Conservation (phyloP, 768 basidiomycete genomes). For the Mycena albidolilacea region DNA sequence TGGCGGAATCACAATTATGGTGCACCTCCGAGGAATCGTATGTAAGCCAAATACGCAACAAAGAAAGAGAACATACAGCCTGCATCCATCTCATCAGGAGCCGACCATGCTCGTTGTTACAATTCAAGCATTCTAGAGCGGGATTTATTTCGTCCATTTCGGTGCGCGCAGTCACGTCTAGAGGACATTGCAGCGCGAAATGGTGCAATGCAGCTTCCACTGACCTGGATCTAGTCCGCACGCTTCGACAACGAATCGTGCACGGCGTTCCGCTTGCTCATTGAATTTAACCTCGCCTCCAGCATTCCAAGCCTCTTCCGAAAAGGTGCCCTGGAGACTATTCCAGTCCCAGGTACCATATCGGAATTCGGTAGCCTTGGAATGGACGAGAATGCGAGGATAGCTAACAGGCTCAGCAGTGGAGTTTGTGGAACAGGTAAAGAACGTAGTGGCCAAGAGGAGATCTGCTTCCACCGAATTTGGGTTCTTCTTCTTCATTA, state of each 20-base stretch:
- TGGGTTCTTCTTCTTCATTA: conserved; percentile 16
- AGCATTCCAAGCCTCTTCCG: conserved; percentile 21
- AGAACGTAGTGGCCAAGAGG: conserved; percentile 28
- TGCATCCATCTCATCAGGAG: conserved; percentile 25
- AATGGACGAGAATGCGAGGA: conserved; percentile 26
- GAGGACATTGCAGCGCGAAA: background rate
- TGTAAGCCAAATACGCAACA: background rate
- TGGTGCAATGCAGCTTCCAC: background rate
- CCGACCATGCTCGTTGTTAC: conserved; percentile 6
- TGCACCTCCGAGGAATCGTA: background rate
- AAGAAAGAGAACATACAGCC: conserved; percentile 3
- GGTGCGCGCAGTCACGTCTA: conserved; percentile 18
- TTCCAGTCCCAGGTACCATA: background rate
- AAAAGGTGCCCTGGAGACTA: background rate
- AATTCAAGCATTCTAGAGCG: conserved; percentile 28
- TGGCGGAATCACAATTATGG: background rate
- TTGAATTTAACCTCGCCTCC: background rate
- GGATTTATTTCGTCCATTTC: conserved; percentile 35
- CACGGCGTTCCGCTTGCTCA: background rate
- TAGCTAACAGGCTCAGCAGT: background rate
- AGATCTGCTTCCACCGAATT: conserved; percentile 13
- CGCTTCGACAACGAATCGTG: conserved; percentile 15
- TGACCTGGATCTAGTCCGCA: conserved; percentile 27
- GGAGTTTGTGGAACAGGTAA: background rate
- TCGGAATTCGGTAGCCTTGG: background rate